A percentile compares a stretch with the other conserved stretches of the same genome.
Conservation (phyloP, 1,284 basidiomycete species). For the Wallemia mellicola region DNA sequence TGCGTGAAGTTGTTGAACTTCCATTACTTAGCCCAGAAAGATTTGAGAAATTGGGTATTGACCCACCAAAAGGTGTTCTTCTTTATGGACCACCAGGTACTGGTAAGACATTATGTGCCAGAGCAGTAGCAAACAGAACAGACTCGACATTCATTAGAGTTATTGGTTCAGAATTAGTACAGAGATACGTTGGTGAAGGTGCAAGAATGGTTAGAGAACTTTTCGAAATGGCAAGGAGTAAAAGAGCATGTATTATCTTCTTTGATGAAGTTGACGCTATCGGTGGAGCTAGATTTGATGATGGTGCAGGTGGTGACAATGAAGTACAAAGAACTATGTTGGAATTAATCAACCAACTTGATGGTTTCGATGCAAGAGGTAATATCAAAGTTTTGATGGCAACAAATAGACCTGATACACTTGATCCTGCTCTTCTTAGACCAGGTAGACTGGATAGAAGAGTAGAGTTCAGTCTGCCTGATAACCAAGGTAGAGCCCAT, state of each 20-base stretch:
- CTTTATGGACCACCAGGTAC: constrained; percentile 92
- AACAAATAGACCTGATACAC: constrained; percentile 88
- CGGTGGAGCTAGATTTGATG: constrained; percentile 95
- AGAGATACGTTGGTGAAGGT: constrained; percentile 98
- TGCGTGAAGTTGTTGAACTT: constrained; percentile 91
- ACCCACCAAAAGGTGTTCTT: constrained; percentile 93
- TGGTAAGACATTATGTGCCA: constrained; percentile 91
- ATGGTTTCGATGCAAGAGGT: constrained; percentile 91
- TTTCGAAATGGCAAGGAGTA: constrained; percentile 95
- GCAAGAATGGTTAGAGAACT: constrained; percentile 95
- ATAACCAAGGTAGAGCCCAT: constrained; percentile 84
- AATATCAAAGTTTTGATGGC: constrained; percentile 99
- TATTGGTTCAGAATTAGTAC: constrained; percentile 92
- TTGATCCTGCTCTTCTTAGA: constrained; percentile 84
- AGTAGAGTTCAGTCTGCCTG: constrained; percentile 82
- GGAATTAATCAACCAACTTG: constrained; percentile 93
- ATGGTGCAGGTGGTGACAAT: constrained; percentile 95
- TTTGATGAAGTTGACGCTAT: constrained; percentile 97
- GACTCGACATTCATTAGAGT: constrained; percentile 98
- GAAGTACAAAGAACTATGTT: constrained; percentile 99
- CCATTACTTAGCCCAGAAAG: constrained; percentile 88
- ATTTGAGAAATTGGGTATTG: constrained; percentile 92
- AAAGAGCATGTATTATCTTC: constrained; percentile 99
- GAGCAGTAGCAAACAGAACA: constrained; percentile 92
- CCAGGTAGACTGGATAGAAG: constrained; percentile 87